Percentiles rank a stretch among this genome's conserved stretches.
Conservation (phyloP, 2,329 filamentous ascomycete genomes). For the Colletotrichum tofieldiae region DNA sequence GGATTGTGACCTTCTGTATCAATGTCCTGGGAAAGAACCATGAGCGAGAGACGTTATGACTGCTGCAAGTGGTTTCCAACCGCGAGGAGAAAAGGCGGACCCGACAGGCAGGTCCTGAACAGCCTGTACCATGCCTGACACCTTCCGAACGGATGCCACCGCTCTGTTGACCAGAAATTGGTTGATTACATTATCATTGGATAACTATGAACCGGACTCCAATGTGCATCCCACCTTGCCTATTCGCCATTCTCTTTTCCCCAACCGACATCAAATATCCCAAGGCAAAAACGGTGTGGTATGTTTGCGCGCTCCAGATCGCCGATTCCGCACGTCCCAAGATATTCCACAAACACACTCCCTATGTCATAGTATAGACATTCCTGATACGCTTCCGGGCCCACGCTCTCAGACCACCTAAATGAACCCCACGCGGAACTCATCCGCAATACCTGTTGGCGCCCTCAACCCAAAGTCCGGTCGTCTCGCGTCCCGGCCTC, state of each 20-base stretch:
- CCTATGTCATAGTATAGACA: neutral
- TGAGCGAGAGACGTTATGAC: neutral
- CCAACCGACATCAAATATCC: constrained; percentile 1
- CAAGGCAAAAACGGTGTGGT: neutral
- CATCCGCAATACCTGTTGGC: constrained; percentile 43
- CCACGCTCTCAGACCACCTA: neutral
- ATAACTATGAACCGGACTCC: constrained; percentile 25
- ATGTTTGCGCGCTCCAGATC: constrained; percentile 14
- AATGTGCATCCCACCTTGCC: neutral
- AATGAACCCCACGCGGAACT: constrained; percentile 43
- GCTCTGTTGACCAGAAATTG: neutral
- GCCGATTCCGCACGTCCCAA: constrained; percentile 8
- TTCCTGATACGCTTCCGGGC: neutral
- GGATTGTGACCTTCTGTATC: neutral
- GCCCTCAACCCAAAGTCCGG: constrained; percentile 42
- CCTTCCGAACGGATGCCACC: neutral
- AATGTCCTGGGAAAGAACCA: neutral
- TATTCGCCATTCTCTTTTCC: constrained; percentile 6
- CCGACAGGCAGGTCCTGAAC: neutral
- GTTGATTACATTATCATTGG: constrained; percentile 30
- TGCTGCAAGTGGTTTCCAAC: neutral
- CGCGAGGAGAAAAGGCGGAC: neutral
- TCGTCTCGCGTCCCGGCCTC: constrained; percentile 12
- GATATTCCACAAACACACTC: constrained; percentile 6
- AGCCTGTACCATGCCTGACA: neutral